Base-by-base conservation (phyloP, 768 basidiomycete species). In the Hericium coralloides region DNA sequence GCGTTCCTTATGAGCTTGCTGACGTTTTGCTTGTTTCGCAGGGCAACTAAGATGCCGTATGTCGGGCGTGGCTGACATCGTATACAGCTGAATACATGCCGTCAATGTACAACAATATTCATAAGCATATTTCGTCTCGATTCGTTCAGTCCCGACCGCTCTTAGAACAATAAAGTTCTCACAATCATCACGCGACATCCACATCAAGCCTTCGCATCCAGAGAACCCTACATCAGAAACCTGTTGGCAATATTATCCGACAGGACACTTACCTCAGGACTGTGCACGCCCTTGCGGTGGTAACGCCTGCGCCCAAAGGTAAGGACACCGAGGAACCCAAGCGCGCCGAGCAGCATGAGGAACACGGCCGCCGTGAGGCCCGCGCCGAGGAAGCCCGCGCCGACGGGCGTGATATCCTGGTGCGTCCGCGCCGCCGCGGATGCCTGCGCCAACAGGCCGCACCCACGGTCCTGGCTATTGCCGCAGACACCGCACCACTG, bases 301-400 rank as follows among this genome's bases (percentile, higher is more conserved):
- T 12, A 8, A 1, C 22, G 49, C 15, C 26, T 12, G 6, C 15
- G 18, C 18, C 65, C 62, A 38, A 74, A 55, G 22, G 57, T 64
- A 57, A 73, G 20, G 26, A 72, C 6, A 5, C 82, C 79, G 49
- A 77, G 51, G 64, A 77, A 75, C 15, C 64, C 66, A 37, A 82
- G 63, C 15, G 72, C 58, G 2, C 63, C 70, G 17, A 79, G 61
- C 60, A 76, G 68, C 12, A 70, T 59, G 36, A 76, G 60, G 43
- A 68, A 68, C 12, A 80, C 72, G 4, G 69, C 76, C 39, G 82
- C 63, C 12, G 76, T 76, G 58, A 84, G 64, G 12, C 81, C 80
- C 3, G 85, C 84, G 26, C 84, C 85, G 14, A 87, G 71, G 70
- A 84, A 82, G 1, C 85, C 85, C n/a, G 85, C 84, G 7, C 81